Percentiles rank a stretch among this genome's conserved stretches.
These are phyloP conservation scores for Citrus unshiu DNA, from an alignment of 345 rosid genomes.

Conservation along the genomic window DNA sequence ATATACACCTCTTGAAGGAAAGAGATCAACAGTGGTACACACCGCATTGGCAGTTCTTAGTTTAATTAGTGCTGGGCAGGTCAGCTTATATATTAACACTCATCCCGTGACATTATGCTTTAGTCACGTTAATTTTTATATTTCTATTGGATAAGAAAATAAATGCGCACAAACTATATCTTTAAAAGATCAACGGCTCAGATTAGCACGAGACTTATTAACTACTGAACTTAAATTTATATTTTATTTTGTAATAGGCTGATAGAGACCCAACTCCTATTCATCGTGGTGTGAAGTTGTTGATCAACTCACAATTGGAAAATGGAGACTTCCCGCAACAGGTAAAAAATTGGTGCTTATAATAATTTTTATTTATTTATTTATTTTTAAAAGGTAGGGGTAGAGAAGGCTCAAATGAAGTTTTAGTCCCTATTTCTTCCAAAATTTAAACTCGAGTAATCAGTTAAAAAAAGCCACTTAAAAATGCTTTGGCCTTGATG, in stretches of 20 bases:
- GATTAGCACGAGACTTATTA: neutral
- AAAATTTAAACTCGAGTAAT: no score
- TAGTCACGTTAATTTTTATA: neutral
- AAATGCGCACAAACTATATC: no score
- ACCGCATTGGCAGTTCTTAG: slow-evolving; percentile 52
- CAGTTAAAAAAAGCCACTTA: no score
- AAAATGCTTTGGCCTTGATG: no score
- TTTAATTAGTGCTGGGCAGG: slow-evolving; percentile 56
- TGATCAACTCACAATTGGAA: slow-evolving; percentile 64
- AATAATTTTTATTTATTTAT: no score
- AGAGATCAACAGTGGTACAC: slow-evolving; percentile 48
- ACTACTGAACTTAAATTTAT: neutral
- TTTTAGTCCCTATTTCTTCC: no score
- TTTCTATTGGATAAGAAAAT: no score
- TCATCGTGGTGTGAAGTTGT: slow-evolving; percentile 57
- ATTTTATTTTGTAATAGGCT: slow-evolving; percentile 20
- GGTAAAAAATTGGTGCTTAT: slow-evolving; percentile 21
- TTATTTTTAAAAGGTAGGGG: no score
- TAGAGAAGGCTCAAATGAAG: no score
- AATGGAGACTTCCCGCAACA: slow-evolving; percentile 74
- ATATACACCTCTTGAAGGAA: slow-evolving; percentile 43
- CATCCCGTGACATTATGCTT: neutral
- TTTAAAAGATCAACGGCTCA: no score
- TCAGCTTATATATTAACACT: neutral
- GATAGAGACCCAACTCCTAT: slow-evolving; percentile 60